These are phyloP conservation scores for Penicillium sp. DNA, from an alignment of 2,329 filamentous ascomycete species.

Conservation along the genomic window DNA sequence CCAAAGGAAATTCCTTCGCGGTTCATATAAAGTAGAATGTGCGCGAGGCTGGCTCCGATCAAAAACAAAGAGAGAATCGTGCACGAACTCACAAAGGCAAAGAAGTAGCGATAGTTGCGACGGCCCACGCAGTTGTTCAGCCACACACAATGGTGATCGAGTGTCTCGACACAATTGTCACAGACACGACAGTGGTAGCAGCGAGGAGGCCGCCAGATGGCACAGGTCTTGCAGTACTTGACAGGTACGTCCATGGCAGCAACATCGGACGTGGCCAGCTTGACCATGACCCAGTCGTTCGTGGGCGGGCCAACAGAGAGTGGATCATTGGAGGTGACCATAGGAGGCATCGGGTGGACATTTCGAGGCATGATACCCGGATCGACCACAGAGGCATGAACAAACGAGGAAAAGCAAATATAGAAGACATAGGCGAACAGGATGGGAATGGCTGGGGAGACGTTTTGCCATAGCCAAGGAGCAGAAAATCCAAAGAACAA, in stretches of 20 bases:
- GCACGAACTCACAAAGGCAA: constrained; percentile 81
- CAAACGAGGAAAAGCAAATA: constrained; percentile 87
- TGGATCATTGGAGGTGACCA: constrained; percentile 76
- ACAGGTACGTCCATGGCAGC: constrained; percentile 97
- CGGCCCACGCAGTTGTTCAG: constrained; percentile 97
- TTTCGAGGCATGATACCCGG: constrained; percentile 93
- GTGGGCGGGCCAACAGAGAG: constrained; percentile 79
- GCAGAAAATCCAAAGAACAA: constrained; percentile 86
- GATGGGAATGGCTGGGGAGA: constrained; percentile 87
- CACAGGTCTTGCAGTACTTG: constrained; percentile 97
- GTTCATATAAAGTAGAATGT: constrained; percentile 73
- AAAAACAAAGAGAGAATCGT: constrained; percentile 77
- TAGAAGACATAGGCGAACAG: constrained; percentile 90
- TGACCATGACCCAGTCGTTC: constrained; percentile 92
- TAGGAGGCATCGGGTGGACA: constrained; percentile 81
- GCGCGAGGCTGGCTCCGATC: constrained; percentile 75
- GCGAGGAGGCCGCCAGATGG: constrained; percentile 93
- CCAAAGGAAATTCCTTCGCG: constrained; percentile 69
- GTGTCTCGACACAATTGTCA: constrained; percentile 95
- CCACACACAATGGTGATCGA: constrained; percentile 99
- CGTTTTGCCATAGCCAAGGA: constrained; percentile 80
- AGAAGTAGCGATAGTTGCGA: constrained; percentile 98
- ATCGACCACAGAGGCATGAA: constrained; percentile 90
- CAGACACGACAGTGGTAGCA: constrained; percentile 96
- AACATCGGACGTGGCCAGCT: constrained; percentile 71